phyloP scores from a whole-genome alignment of 2,329 filamentous ascomycete genomes.

The Aspergillus ruber region DNA sequence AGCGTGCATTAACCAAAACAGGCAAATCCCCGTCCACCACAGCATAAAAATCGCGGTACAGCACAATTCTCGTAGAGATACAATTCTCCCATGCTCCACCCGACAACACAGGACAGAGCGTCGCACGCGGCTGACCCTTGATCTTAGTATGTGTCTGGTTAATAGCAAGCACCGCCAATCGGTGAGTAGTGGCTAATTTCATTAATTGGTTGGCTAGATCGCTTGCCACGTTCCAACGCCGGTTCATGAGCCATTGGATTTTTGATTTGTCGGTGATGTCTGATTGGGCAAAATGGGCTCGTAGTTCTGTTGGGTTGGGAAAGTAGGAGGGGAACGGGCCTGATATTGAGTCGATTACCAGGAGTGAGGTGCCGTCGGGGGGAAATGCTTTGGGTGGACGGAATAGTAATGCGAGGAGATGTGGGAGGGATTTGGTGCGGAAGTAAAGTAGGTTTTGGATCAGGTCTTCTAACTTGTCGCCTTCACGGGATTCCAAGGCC shows the following conservation, averaged over 20 bases:
- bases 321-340: slow-evolving; percentile 71
- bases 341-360: slow-evolving; percentile 74
- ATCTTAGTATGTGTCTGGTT: slow-evolving; percentile 81
- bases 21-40: slow-evolving; percentile 21
- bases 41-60: slow-evolving; percentile 69
- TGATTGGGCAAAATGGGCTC: slow-evolving; percentile 19
- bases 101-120: slow-evolving; percentile 68
- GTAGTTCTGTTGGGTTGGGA: slow-evolving; percentile 49
- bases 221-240: slow-evolving; percentile 56
- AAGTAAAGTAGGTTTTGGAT: slow-evolving; percentile 59
- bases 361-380: slow-evolving; percentile 55
- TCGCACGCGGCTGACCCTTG: slow-evolving; percentile 58
- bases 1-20: slow-evolving; percentile 46
- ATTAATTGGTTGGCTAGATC: slow-evolving; percentile 56
- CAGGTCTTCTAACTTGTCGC: slow-evolving; percentile 20
- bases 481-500: slow-evolving; percentile 4
- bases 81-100: slow-evolving; percentile 74
- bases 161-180: slow-evolving; percentile 67
- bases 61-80: slow-evolving; percentile 63
- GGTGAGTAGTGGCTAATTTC: slow-evolving; percentile 66
- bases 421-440: slow-evolving; percentile 52
- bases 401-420: slow-evolving; percentile 65
- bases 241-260: slow-evolving; percentile 28
- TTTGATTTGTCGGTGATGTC: slow-evolving; percentile 37
- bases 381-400: slow-evolving; percentile 60